A percentile compares a stretch with the other conserved stretches of the same genome.
These are phyloP conservation scores for Fusarium sp. DNA, from an alignment of 2,329 filamentous ascomycete genomes.

Conservation along the genomic window DNA sequence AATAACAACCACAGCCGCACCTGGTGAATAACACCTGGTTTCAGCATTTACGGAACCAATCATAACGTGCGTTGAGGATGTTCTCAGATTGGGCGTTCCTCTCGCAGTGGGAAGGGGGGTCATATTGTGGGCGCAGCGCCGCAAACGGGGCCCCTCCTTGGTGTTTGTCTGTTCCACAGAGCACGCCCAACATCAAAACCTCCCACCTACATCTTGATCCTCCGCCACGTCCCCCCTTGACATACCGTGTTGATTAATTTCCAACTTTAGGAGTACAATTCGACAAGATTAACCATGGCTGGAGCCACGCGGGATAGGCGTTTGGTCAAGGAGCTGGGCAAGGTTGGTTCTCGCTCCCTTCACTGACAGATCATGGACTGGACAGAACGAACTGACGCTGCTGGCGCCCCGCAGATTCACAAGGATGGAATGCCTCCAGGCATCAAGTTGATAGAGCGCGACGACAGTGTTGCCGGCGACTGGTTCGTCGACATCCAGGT, in stretches of 20 bases:
- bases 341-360: slow-evolving; percentile 58
- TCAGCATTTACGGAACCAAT: slow-evolving; percentile 17
- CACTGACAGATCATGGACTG: slow-evolving; percentile 1
- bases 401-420: slow-evolving; percentile 62
- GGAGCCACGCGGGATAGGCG: slow-evolving; percentile 69
- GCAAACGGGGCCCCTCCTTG: slow-evolving; percentile 42
- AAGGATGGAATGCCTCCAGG: slow-evolving; percentile 72
- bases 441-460: slow-evolving; percentile 84
- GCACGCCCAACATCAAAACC: slow-evolving; percentile 22
- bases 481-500: slow-evolving; percentile 96
- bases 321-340: slow-evolving; percentile 71
- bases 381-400: slow-evolving; percentile 37
- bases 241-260: slow-evolving; percentile 5
- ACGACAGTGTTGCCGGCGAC: slow-evolving; percentile 79
- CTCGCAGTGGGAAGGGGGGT: slow-evolving; percentile 2
- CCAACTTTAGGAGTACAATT: slow-evolving; percentile 6
- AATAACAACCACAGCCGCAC: slow-evolving; percentile 3
- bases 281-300: slow-evolving; percentile 51
- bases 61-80: slow-evolving; percentile 18
- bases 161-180: slow-evolving; percentile 30
- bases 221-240: slow-evolving; percentile 15
- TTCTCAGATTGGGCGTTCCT: slow-evolving; percentile 18
- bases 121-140: slow-evolving; percentile 36
- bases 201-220: slow-evolving; percentile 30
- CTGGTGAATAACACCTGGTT: not conserved